Evolutionary conservation across 805 yeast genomes (phyloP), one percentile per base, ranked within the genome.

Genomic region (Candida peoriensis): DNA sequence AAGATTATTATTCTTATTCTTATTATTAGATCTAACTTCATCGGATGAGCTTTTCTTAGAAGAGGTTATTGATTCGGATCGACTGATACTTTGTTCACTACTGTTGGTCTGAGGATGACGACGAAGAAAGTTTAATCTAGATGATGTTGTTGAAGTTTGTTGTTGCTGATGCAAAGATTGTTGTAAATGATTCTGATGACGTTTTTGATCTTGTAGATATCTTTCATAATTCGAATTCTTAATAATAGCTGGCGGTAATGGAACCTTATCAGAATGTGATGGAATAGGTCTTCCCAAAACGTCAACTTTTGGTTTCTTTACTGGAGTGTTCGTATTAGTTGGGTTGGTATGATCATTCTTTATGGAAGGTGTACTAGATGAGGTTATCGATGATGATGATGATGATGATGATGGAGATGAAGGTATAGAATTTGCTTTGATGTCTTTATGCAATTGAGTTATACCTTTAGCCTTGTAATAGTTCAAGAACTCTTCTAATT

Each of bases 201-300:
- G 24, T 8, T 14, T 18, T 24, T 29, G 28, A 11, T 22, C 28
- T 9, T 36, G 36, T 8, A 36, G 28, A 26, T 17, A 28, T 27
- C 20, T 30, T 8, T 38, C 37, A 28, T 30, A 39, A n/a, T 33
- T 33, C 1, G 41, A 22, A 8, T 18, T 36, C 24, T 47, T 49
- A 6, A 64, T 48, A 8, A 75, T 55, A 1, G 77, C 76, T 3
- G 79, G 64, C 6, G 77, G 78, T 12, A 70, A 49, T 22, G 59
- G 64, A 2, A 78, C 66, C 31, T 38, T 48, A 17, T 50, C 52
- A 2, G 79, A 79, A 47, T 73, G 78, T 4, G 72, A 55, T 3
- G 80, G 81, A 8, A 75, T 55, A 6, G 68, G 69, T 43, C 72
- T 64, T 1, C 71, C 72, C 22, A 57, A 58, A 1, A 48, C 57